Conservation (phyloP, 495 filamentous ascomycete species). For the Aeminium ludgeri region DNA sequence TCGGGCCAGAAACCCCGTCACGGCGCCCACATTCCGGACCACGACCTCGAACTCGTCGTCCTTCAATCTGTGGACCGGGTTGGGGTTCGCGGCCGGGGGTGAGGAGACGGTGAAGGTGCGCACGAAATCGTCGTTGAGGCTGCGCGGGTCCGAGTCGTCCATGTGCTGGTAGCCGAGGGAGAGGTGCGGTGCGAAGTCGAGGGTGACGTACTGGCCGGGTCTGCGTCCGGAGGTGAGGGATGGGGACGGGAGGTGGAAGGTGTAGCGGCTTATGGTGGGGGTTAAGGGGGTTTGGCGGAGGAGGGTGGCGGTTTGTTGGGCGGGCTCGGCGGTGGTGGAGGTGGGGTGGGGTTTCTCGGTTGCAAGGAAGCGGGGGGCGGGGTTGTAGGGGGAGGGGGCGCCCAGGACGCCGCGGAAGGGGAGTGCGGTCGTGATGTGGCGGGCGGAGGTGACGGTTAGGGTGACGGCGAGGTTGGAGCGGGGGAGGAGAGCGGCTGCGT, state of each 20-base stretch:
- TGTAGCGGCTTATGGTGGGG: conserved; percentile 46
- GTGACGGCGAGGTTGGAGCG: conserved; percentile 55
- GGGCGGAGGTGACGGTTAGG: conserved; percentile 40
- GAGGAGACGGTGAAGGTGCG: conserved; percentile 66
- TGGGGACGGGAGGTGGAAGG: conserved; percentile 29
- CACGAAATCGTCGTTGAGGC: conserved; percentile 67
- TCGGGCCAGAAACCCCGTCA: conserved; percentile 47
- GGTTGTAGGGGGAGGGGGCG: conserved; percentile 57
- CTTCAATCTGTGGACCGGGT: conserved; percentile 4
- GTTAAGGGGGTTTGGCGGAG: conserved; percentile 39
- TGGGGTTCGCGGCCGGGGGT: conserved; percentile 24
- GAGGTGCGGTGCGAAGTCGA: conserved; percentile 50
- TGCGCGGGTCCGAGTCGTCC: conserved; percentile 58
- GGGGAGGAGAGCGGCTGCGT: conserved; percentile 42
- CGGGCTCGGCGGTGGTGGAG: background rate
- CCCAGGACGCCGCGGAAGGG: conserved; percentile 44
- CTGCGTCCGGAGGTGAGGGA: conserved; percentile 38
- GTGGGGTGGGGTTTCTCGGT: conserved; percentile 29
- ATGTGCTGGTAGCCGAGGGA: conserved; percentile 64
- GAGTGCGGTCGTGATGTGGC: conserved; percentile 45
- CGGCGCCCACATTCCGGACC: conserved; percentile 45
- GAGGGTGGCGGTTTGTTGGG: conserved; percentile 33
- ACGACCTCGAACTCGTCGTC: conserved; percentile 52
- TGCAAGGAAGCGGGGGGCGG: conserved; percentile 37
- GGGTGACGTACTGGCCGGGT: conserved; percentile 57